Evolutionary conservation across 805 yeast genomes (phyloP).

Genomic region (Teunomyces aglyptinius): DNA sequence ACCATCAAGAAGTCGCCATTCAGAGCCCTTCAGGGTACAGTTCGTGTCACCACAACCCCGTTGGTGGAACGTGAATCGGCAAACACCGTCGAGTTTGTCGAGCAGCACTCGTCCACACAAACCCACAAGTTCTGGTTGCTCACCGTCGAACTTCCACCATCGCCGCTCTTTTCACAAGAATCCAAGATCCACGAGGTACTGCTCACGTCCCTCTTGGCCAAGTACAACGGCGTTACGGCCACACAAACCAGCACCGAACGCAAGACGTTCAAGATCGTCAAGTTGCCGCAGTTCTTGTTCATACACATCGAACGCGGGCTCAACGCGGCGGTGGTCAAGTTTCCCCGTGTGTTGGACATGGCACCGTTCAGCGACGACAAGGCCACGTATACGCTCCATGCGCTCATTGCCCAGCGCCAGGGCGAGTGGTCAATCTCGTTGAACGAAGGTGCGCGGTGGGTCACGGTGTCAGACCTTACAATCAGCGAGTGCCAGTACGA

Average conservation of each 20-base stretch:
- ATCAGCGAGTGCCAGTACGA: conserved; percentile 52
- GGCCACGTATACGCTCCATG: conserved; percentile 34
- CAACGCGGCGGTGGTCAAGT: conserved; percentile 59
- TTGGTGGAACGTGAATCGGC: conserved; percentile 12
- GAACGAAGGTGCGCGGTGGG: conserved; percentile 47
- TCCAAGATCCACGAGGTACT: conserved; percentile 54
- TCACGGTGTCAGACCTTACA: conserved; percentile 52
- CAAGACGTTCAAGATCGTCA: conserved; percentile 36
- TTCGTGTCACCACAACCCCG: conserved; percentile 28
- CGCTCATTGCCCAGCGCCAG: conserved; percentile 16
- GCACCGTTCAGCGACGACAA: conserved; percentile 22
- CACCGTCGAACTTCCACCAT: conserved; percentile 58
- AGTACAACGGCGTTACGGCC: conserved; percentile 30
- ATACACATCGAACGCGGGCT: conserved; percentile 53
- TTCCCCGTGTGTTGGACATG: conserved; percentile 45
- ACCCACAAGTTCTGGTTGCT: conserved; percentile 48
- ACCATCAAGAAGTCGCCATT: conserved; percentile 31
- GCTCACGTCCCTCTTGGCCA: conserved; percentile 43
- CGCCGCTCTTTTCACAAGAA: conserved; percentile 44
- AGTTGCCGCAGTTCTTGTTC: conserved; percentile 53
- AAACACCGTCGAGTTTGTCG: conserved; percentile 23
- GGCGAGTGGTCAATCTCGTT: conserved; percentile 45
- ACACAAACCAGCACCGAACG: conserved; percentile 34
- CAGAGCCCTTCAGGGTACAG: conserved; percentile 52
- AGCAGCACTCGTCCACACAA: conserved; percentile 5